A percentile compares a stretch with the other conserved stretches of the same genome.
phyloP scores from a whole-genome alignment of 176 grass and related monocot genomes.

The Melocanna baccifera region DNA sequence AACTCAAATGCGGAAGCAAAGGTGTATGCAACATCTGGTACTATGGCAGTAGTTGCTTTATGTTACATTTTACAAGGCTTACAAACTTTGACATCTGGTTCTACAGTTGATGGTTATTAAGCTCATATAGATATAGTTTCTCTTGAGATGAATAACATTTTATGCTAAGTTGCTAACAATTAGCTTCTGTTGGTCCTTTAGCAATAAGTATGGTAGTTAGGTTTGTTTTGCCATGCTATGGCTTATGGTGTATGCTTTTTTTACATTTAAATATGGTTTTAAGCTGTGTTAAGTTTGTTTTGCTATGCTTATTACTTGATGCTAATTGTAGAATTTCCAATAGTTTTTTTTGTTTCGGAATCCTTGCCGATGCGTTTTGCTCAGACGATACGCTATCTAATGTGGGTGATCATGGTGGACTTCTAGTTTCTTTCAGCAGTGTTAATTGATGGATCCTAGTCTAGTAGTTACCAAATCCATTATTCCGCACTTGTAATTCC shows the following conservation, averaged over 20 bases:
- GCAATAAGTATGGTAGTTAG: background rate
- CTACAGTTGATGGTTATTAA: background rate
- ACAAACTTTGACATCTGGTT: background rate
- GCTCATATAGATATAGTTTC: conserved; percentile 19
- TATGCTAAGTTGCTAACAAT: conserved; percentile 7
- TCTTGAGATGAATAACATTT: conserved; percentile 13
- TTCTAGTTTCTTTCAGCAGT: conserved; percentile 1
- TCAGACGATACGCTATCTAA: background rate
- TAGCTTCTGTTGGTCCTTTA: background rate
- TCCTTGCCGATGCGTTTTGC: background rate
- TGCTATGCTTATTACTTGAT: conserved; percentile 1
- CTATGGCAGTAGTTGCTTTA: background rate
- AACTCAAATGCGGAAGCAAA: background rate
- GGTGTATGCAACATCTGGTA: conserved; percentile 10
- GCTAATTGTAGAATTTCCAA: background rate
- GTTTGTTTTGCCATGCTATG: background rate
- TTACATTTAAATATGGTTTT: conserved; percentile 5
- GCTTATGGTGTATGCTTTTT: background rate
- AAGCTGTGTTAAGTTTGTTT: background rate
- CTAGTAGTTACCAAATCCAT: background rate
- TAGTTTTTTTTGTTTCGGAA: conserved; percentile 20
- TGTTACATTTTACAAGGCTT: conserved; percentile 6
- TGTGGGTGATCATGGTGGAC: conserved; percentile 16
- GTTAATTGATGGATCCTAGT: background rate
- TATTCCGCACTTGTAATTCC: background rate